phyloP scores from a whole-genome alignment of 1,284 basidiomycete genomes.

The Sphaerobolus stellatus region DNA sequence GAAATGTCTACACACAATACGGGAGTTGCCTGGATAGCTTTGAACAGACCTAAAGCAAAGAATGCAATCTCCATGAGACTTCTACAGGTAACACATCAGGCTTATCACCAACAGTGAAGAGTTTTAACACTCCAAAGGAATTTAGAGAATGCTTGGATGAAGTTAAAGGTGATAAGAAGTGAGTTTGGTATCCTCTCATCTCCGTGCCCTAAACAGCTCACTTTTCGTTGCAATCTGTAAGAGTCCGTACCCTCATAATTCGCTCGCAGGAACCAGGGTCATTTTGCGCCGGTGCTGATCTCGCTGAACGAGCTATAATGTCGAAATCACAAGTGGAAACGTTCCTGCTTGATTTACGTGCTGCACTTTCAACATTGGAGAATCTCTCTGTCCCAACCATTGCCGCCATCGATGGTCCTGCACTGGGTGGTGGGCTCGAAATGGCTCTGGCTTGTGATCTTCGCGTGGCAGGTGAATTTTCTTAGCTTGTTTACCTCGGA shows the following conservation, averaged over 20 bases:
- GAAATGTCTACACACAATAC: slow-evolving; percentile 26
- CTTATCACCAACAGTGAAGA: slow-evolving; percentile 11
- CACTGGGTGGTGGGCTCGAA: slow-evolving; percentile 90
- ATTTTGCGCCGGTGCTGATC: slow-evolving; percentile 93
- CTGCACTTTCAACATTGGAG: slow-evolving; percentile 73
- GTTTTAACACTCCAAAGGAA: slow-evolving; percentile 48
- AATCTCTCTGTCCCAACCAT: slow-evolving; percentile 84
- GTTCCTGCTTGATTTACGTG: slow-evolving; percentile 79
- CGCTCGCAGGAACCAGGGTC: slow-evolving; percentile 71
- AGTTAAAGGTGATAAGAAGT: slow-evolving; percentile 67
- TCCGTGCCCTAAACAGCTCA: background rate
- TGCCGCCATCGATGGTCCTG: slow-evolving; percentile 90
- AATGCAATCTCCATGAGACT: slow-evolving; percentile 85
- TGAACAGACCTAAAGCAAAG: slow-evolving; percentile 83
- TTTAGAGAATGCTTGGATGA: slow-evolving; percentile 66
- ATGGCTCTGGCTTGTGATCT: slow-evolving; percentile 86
- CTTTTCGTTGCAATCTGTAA: too few species aligned
- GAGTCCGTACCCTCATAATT: slow-evolving; percentile 76
- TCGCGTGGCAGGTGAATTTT: slow-evolving; percentile 73
- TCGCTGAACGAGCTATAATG: slow-evolving; percentile 85
- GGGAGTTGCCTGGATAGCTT: slow-evolving; percentile 62
- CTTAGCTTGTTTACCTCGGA: slow-evolving; percentile 4
- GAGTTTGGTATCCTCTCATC: slow-evolving; percentile 40
- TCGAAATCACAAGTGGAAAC: slow-evolving; percentile 67
- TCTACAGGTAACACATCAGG: slow-evolving; percentile 51